phyloP scores from a whole-genome alignment of 129 eudicot genomes.

The Oenanthe sinensis region DNA sequence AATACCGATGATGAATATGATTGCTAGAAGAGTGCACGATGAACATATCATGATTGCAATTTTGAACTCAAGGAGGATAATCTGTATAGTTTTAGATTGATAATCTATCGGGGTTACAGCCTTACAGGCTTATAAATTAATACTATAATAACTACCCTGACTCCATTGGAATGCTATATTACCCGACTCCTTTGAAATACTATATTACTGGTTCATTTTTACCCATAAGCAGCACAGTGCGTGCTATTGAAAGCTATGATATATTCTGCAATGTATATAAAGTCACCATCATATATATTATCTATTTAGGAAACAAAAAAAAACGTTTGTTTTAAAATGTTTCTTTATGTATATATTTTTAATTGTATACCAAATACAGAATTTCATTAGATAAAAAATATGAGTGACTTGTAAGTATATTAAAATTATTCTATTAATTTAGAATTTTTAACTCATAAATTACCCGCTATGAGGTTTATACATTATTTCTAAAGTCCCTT shows the following conservation, averaged over 20 bases:
- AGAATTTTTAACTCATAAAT: neutral
- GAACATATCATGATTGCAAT: too few relatives aligned
- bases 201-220: neutral
- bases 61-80: too few relatives aligned
- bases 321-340: too few relatives aligned
- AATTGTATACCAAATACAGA: neutral
- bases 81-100: too few relatives aligned
- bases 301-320: neutral
- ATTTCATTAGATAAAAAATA: neutral
- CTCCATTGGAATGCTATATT: neutral
- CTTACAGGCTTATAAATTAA: neutral
- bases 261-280: neutral
- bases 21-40: too few relatives aligned
- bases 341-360: too few relatives aligned
- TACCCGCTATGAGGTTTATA: neutral
- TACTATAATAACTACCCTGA: neutral
- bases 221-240: neutral
- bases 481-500: neutral
- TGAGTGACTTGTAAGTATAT: neutral
- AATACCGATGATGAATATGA: too few relatives aligned
- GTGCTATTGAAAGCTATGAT: neutral
- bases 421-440: neutral
- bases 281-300: neutral
- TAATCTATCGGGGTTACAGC: too few relatives aligned
- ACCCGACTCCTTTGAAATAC: neutral